These are phyloP conservation scores for Micractinium conductrix DNA, from an alignment of 139 green algal genomes.

Conservation along the genomic window DNA sequence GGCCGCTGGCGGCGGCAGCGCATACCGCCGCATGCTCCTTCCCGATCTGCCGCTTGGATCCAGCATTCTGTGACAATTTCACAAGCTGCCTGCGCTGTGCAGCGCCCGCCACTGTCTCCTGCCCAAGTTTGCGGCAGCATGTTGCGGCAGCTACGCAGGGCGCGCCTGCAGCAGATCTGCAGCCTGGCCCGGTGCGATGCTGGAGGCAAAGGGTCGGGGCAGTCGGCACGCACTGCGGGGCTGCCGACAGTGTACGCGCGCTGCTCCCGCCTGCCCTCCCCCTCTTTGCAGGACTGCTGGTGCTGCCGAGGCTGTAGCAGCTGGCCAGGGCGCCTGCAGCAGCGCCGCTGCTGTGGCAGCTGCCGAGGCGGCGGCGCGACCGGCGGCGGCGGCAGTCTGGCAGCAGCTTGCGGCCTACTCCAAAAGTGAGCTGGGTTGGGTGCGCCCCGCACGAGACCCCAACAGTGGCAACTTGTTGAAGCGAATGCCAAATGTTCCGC, in stretches of 20 bases:
- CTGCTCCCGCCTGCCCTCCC: neutral
- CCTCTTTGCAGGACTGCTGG: neutral
- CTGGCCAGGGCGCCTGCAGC: neutral
- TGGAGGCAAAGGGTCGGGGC: neutral
- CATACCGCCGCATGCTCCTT: too few relatives aligned
- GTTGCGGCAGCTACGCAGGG: conserved; percentile 8
- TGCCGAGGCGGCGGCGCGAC: neutral
- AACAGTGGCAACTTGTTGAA: too few relatives aligned
- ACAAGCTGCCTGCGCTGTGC: too few relatives aligned
- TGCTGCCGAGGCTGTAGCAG: neutral
- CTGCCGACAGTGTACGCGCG: neutral
- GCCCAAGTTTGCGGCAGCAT: too few relatives aligned
- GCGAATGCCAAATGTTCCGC: neutral
- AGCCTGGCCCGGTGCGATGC: neutral
- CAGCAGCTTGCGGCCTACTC: neutral
- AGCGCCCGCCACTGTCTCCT: too few relatives aligned
- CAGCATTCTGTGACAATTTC: too few relatives aligned
- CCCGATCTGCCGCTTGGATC: too few relatives aligned
- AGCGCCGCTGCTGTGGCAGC: neutral
- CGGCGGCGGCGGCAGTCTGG: neutral
- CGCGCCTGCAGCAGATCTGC: neutral
- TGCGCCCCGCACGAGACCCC: neutral
- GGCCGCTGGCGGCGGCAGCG: too few relatives aligned
- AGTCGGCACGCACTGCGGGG: neutral
- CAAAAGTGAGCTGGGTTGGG: neutral